Base-by-base conservation (phyloP, 1,139 yeast genomes). In the Candida sojae region DNA sequence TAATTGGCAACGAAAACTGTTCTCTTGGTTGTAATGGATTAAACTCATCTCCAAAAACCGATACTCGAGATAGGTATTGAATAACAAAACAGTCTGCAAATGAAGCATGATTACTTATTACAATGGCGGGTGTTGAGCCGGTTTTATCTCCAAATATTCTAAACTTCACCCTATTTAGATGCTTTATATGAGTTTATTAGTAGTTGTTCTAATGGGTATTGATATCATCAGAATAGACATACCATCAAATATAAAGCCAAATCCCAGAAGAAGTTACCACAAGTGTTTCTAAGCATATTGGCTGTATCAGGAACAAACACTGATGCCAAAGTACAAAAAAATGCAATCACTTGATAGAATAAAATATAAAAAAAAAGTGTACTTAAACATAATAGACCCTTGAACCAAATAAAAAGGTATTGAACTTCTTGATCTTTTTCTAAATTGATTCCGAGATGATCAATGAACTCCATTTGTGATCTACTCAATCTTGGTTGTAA, bases 81-180 rank as follows among this genome's bases (percentile, higher is more conserved):
- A 84, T 61, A 0, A 81, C 66, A 10, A 82, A 60, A 58, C 80
- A 77, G 58, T 85, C 91, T 0, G 77, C 74, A 12, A 80, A 55
- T 1, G 88, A 80, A 39, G 63, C 68, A 58, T 85, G 91, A 55
- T 85, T 85, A 48, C 79, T 62, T 5, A 80, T 57, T 17, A 81
- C 53, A 4, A 80, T 53, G 0, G 84, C 80, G 12, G 81, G 73
- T 35, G 77, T 83, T 8, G 70, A 52, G 35, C 67, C 73, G 25
- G 79, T 52, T 1, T 55, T 45, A 51, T 79, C 84, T 0, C 85
- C 85, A 5, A 64, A 50, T 0, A 80, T 49, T 23, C 63, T 60
- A 23, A 79, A 57, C 11, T 63, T 57, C 9, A 79, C 72, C 5
- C 63, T 57, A 52, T 78, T 77, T 39, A 68, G 45, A 28, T 68